Base-by-base conservation (phyloP, 306 rosid genomes). In the Spatholobus suberectus region DNA sequence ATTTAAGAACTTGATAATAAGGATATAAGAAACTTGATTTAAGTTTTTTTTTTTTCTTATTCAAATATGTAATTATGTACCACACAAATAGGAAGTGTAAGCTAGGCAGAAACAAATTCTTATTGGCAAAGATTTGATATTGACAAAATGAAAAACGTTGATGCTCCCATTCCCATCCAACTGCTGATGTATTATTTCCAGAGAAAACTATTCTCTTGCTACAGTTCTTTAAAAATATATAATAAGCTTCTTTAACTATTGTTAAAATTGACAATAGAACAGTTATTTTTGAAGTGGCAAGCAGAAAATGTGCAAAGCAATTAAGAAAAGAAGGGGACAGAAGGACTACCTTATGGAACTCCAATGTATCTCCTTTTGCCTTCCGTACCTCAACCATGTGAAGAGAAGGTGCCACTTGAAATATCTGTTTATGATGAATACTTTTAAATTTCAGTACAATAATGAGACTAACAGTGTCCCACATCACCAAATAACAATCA, bases 371-470 rank as follows among this genome's bases (percentile, higher is more conserved):
- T 34, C 99, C 99, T 85, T 96, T 96, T 5, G 99, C 98, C 88
- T 94, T 96, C 76, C 99, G 87, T 73, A 96, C 94, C 89, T 96
- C 98, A 54, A 94, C 99, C 97, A 96, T 93, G 89, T 96, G 99
- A 83, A 96, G 90, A 76, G 94, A 94, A 78, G 99, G 99, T 57
- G 99, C 99, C 34, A 96, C 98, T 92, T 96, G 99, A 89, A 96
- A 94, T 76, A 96, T 80, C 99, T 95, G 85, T 83, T 74, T 62
- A 65, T 46, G 43, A 59, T n/a, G 10, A 76, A 17, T 7, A 55
- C 21, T 38, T 78, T 62, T 2, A 84, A 55, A 13, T 40, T 69
- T 69, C 35, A 20, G 54, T 24, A 75, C 51, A 58, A 24, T 27
- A 54, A 80, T 43, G 67, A 58, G 52, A 75, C 49, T 67, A 35